A percentile compares a stretch with the other conserved stretches of the same genome.
Conservation (phyloP, 805 yeast genomes). For the Yarrowia divulgata region DNA sequence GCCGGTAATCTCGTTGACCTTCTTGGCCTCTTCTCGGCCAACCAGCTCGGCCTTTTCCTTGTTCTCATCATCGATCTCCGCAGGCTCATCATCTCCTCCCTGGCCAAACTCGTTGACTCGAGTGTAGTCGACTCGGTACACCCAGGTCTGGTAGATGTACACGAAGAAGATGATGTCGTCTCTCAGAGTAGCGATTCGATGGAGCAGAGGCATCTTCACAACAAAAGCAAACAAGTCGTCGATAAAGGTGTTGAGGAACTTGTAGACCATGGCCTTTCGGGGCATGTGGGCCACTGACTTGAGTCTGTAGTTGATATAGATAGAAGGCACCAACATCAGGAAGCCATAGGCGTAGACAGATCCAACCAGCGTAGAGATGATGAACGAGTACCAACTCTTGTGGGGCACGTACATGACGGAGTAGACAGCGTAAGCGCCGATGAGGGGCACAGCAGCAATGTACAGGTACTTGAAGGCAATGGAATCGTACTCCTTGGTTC, state of each 20-base stretch:
- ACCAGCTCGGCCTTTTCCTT: slow-evolving; percentile 18
- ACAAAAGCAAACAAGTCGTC: slow-evolving; percentile 55
- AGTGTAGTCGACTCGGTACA: slow-evolving; percentile 53
- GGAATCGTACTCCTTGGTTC: slow-evolving; percentile 54
- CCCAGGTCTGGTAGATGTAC: slow-evolving; percentile 54
- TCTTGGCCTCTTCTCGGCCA: slow-evolving; percentile 25
- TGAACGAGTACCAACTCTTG: slow-evolving; percentile 56
- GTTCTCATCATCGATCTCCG: slow-evolving; percentile 32
- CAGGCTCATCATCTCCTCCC: slow-evolving; percentile 44
- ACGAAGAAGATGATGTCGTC: slow-evolving; percentile 55
- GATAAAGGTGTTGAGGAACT: slow-evolving; percentile 54
- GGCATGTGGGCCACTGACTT: slow-evolving; percentile 57
- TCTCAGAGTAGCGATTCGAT: slow-evolving; percentile 54
- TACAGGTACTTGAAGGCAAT: slow-evolving; percentile 54
- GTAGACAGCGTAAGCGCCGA: slow-evolving; percentile 52
- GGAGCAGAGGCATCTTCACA: slow-evolving; percentile 55
- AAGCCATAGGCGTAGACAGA: slow-evolving; percentile 56
- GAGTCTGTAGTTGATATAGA: slow-evolving; percentile 54
- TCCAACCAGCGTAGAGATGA: slow-evolving; percentile 53
- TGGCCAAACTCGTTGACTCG: slow-evolving; percentile 54
- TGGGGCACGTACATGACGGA: slow-evolving; percentile 53
- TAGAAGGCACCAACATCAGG: slow-evolving; percentile 53
- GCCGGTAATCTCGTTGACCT: slow-evolving; percentile 9
- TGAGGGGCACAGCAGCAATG: slow-evolving; percentile 52
- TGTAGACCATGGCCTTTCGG: slow-evolving; percentile 54